Evolutionary conservation across 352 stramenopile species (phyloP).

Genomic region (Pythium brassicae): DNA sequence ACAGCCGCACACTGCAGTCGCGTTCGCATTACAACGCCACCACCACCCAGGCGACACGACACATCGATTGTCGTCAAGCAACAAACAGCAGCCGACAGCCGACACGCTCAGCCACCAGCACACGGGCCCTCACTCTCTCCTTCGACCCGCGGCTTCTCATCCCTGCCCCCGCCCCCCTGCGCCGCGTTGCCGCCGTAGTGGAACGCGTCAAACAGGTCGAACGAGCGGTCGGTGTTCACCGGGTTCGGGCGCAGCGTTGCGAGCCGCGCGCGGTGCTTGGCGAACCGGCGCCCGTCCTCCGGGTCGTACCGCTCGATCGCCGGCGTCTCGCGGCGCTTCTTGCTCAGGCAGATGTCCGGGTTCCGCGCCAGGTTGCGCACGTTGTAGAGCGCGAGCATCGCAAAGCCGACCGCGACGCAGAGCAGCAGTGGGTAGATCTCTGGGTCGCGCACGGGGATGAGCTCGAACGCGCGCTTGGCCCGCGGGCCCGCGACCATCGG

Average conservation of each 20-base stretch:
- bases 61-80: too few species aligned
- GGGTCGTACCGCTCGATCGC: slow-evolving; percentile 22
- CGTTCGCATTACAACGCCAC: too few species aligned
- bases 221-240: slow-evolving; percentile 9
- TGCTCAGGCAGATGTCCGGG: slow-evolving; percentile 26
- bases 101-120: too few species aligned
- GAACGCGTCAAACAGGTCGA: slow-evolving; percentile 2
- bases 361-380: slow-evolving; percentile 28
- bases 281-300: slow-evolving; percentile 20
- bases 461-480: slow-evolving; percentile 18
- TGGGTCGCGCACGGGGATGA: slow-evolving; percentile 28
- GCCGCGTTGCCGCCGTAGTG: neutral
- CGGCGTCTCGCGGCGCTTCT: slow-evolving; percentile 27
- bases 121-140: neutral
- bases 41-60: too few species aligned
- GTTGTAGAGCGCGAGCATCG: slow-evolving; percentile 23
- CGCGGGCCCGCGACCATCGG: slow-evolving; percentile 22
- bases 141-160: neutral
- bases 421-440: slow-evolving; percentile 35
- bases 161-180: too few species aligned
- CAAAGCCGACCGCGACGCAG: slow-evolving; percentile 20
- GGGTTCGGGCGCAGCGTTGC: slow-evolving; percentile 11
- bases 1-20: too few species aligned
- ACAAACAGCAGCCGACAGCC: too few species aligned
- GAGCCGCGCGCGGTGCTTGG: slow-evolving; percentile 18